These are phyloP conservation scores for Euryodendron excelsum DNA, from an alignment of 148 eudicot species.

Conservation along the genomic window DNA sequence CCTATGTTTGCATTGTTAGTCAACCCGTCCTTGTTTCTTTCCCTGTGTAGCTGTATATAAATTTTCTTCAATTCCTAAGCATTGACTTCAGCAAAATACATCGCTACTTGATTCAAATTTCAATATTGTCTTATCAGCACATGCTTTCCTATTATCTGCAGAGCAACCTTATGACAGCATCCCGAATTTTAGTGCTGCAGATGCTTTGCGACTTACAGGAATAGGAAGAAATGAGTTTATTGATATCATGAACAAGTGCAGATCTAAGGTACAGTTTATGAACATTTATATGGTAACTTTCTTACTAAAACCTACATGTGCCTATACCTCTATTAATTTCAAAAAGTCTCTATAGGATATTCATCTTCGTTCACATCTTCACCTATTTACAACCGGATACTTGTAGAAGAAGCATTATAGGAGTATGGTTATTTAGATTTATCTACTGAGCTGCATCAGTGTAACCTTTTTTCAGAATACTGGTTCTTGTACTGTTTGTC, in stretches of 20 bases:
- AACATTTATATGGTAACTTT: not conserved
- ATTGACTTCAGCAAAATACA: not conserved
- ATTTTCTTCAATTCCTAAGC: not conserved
- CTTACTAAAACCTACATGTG: not conserved
- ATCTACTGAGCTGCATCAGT: no score
- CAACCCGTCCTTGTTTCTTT: not conserved
- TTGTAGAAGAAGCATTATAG: not conserved
- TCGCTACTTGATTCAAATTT: not conserved
- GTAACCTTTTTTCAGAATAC: no score
- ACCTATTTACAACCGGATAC: not conserved
- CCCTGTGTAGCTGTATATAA: not conserved
- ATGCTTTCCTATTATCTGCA: conserved; percentile 32
- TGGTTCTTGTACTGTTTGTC: no score
- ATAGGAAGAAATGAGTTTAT: conserved; percentile 97
- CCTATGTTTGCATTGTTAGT: not conserved
- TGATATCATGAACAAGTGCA: conserved; percentile 99
- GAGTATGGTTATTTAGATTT: no score
- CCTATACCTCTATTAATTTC: not conserved
- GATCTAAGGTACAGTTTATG: conserved; percentile 74
- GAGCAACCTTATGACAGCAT: conserved; percentile 99
- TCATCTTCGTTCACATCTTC: not conserved
- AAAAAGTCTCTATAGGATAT: not conserved
- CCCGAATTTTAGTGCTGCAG: conserved; percentile 96
- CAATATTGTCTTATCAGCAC: not conserved
- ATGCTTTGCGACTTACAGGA: conserved; percentile 90